Evolutionary conservation across 2,329 filamentous ascomycete species (phyloP), one percentile per base, ranked within the genome.

Genomic region (Talaromyces sp.): DNA sequence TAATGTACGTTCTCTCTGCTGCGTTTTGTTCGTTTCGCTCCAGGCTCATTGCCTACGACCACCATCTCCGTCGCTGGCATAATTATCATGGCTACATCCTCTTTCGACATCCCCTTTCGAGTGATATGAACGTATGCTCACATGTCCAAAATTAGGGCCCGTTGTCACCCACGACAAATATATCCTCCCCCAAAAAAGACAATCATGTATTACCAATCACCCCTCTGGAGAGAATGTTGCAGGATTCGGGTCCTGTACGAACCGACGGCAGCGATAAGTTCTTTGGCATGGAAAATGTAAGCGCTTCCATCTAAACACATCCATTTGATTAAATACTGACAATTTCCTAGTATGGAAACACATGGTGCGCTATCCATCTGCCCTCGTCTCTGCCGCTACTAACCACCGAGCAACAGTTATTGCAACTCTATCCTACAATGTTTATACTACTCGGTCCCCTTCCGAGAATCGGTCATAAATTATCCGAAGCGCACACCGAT

Each of bases 401-500:
- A 21, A 53, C 54, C 28, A 3, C 17, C 21, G 35, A 55, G 19
- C 25, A 17, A 31, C 75, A 97, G 93, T 73, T 99, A 99, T 77
- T 96, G 91, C 78, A 99, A 99, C 76, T 99, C 94, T 13, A 96
- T 99, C 68, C 84, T 99, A 59, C 94, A 99, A 78, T 95, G 91
- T 67, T 85, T 99, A 59, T 99, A 96, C 77, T 96, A 96, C 78
- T 97, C 93, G 19, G 88, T 91, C 45, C 86, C 90, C 33, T 99
- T 99, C 74, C 89, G 94, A 75, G 88, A 97, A 78, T 86, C 93
- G 69, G 91, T 99, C 65, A 86, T 99, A 74, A 92, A 89, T 69
- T 99, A 96, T 69, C 93, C 94, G 3, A 81, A 84, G 35, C 81
- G 85, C 61, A 86, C 87, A 4, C 85, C 89, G 10, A 79, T 85